These are phyloP conservation scores for Lactifluus pinguis DNA, from an alignment of 768 basidiomycete species.

Conservation along the genomic window DNA sequence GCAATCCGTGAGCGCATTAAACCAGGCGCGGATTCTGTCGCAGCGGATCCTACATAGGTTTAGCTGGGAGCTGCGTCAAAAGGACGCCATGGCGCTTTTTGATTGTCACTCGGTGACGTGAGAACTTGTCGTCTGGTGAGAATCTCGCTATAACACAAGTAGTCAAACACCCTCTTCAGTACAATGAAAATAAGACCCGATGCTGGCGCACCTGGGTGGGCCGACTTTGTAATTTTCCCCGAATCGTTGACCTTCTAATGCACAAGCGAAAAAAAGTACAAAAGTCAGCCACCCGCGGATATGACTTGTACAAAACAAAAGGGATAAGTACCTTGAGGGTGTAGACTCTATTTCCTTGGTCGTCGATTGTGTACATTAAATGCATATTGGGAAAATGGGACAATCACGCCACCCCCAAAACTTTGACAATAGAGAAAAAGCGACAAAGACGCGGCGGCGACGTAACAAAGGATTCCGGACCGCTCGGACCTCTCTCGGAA, in stretches of 20 bases:
- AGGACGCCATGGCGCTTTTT: constrained; percentile 90
- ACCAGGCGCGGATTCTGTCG: too few species aligned
- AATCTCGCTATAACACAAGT: constrained; percentile 66
- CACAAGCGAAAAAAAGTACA: not conserved
- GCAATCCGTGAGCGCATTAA: too few species aligned
- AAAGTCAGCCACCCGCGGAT: not conserved
- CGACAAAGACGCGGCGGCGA: not conserved
- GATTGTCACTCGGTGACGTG: constrained; percentile 91
- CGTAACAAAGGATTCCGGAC: not conserved
- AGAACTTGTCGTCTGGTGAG: constrained; percentile 99
- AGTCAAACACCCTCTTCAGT: not conserved
- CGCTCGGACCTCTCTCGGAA: not conserved
- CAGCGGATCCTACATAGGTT: constrained; percentile 54
- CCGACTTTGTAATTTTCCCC: constrained; percentile 87
- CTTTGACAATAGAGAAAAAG: not conserved
- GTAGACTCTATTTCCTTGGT: constrained; percentile 72
- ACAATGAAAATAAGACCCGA: not conserved
- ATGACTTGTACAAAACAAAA: not conserved
- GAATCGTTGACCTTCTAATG: constrained; percentile 72
- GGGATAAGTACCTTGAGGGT: constrained; percentile 69
- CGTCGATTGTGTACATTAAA: constrained; percentile 89
- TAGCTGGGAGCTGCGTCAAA: constrained; percentile 79
- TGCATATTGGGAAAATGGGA: constrained; percentile 55
- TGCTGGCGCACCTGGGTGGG: constrained; percentile 75
- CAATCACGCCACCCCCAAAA: not conserved